phyloP scores from a whole-genome alignment of 179 eudicot genomes.

The Beta macrorhiza region DNA sequence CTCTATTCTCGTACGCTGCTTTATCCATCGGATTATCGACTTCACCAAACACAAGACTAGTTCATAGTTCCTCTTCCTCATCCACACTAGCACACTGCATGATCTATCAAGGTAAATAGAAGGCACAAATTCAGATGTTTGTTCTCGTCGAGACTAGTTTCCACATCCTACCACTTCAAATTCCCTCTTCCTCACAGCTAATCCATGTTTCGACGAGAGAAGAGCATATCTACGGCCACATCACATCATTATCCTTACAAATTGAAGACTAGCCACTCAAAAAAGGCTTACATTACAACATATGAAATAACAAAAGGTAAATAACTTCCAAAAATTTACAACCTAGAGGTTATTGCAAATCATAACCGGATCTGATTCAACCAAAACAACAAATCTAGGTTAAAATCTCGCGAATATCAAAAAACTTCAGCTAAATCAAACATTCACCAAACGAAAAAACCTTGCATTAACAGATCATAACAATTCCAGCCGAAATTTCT shows the following conservation, averaged over 20 bases:
- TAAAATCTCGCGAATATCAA: slow-evolving; percentile 4
- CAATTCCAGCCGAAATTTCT: slow-evolving; percentile 3
- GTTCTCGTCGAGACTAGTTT: background rate
- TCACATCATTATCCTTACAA: background rate
- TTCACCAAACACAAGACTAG: background rate
- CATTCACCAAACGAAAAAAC: background rate
- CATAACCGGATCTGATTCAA: slow-evolving; percentile 22
- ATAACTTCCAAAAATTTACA: no score
- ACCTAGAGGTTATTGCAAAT: background rate
- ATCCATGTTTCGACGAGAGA: background rate
- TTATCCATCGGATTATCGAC: background rate
- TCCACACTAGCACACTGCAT: background rate
- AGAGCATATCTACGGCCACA: background rate
- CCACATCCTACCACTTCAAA: background rate
- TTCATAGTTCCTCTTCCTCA: background rate
- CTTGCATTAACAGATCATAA: slow-evolving; percentile 17
- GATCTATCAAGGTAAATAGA: background rate
- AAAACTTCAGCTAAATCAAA: background rate
- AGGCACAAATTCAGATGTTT: background rate
- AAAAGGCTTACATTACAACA: background rate
- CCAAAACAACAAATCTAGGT: slow-evolving; percentile 4
- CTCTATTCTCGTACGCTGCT: background rate
- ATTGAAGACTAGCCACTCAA: background rate
- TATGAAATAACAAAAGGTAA: background rate
- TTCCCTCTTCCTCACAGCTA: background rate